A percentile compares a stretch with the other conserved stretches of the same genome.
Evolutionary conservation across 495 filamentous ascomycete genomes (phyloP).

Genomic region (Aspergillus haitiensis): DNA sequence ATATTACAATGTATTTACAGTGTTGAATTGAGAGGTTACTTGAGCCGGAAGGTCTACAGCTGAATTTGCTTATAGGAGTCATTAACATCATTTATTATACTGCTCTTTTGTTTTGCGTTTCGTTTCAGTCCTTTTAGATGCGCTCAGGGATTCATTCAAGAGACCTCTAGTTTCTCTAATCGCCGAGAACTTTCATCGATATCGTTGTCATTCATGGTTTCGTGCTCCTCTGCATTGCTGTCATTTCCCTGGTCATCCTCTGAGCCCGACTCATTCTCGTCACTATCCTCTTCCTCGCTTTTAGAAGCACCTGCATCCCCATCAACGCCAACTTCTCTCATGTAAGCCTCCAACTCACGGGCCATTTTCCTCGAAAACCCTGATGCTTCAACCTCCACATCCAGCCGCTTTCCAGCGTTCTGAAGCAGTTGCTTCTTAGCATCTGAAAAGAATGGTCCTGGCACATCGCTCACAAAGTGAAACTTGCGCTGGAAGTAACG

Average conservation of each 20-base stretch:
- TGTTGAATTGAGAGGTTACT: too few relatives aligned
- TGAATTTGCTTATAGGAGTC: conserved; percentile 29
- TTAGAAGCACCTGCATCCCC: conserved; percentile 48
- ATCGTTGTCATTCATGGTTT: conserved; percentile 24
- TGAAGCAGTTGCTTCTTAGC: conserved; percentile 71
- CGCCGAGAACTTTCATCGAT: conserved; percentile 37
- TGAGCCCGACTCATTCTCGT: conserved; percentile 39
- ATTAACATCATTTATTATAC: conserved; percentile 33
- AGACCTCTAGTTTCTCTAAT: conserved; percentile 39
- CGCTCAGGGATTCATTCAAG: conserved; percentile 17
- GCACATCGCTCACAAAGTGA: conserved; percentile 76
- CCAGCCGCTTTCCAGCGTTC: conserved; percentile 66
- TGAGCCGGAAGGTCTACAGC: not conserved
- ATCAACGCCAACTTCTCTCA: conserved; percentile 67
- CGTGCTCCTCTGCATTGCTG: conserved; percentile 12
- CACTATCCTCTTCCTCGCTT: conserved; percentile 44
- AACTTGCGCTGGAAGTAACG: conserved; percentile 87
- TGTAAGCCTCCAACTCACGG: conserved; percentile 87
- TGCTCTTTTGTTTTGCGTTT: too few relatives aligned
- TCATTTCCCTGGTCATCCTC: conserved; percentile 16
- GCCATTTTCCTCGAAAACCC: conserved; percentile 96
- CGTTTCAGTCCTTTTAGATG: not conserved
- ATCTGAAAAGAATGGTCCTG: conserved; percentile 81
- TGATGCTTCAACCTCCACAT: conserved; percentile 87
- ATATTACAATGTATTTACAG: too few relatives aligned